phyloP scores from a whole-genome alignment of 768 basidiomycete species.

The Psilocybe cubensis region DNA sequence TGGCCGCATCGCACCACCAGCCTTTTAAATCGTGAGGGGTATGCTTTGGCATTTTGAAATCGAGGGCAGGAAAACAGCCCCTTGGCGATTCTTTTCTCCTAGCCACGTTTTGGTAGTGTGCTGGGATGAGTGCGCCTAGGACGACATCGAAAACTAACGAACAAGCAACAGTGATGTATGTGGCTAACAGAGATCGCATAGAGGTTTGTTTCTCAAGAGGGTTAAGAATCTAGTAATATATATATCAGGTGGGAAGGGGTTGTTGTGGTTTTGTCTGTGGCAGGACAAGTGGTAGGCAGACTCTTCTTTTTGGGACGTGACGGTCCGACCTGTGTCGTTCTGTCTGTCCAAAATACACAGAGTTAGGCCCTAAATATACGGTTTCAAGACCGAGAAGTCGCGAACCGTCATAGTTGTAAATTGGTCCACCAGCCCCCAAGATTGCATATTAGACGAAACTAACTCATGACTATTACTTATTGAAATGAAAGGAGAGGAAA shows the following conservation, averaged over 20 bases:
- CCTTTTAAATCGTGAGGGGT: constrained; percentile 41
- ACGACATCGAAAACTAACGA: neutral
- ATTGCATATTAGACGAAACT: neutral
- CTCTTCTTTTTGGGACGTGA: neutral
- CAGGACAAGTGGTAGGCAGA: neutral
- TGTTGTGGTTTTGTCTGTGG: neutral
- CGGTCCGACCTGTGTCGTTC: neutral
- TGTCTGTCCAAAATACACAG: neutral
- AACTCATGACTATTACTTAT: neutral
- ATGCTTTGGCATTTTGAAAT: constrained; percentile 57
- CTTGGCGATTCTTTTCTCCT: constrained; percentile 10
- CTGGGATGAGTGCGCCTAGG: neutral
- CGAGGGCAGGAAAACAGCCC: constrained; percentile 43
- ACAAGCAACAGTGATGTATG: neutral
- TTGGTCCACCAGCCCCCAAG: neutral
- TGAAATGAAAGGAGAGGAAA: neutral
- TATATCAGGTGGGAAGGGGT: neutral
- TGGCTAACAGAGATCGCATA: neutral
- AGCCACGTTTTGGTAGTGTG: neutral
- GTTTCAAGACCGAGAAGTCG: neutral
- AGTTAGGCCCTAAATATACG: neutral
- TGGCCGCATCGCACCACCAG: constrained; percentile 68
- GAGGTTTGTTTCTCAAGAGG: neutral
- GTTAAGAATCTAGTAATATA: neutral
- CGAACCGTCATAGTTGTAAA: neutral